Percentiles rank a stretch among this genome's conserved stretches.
Conservation (phyloP, 2,329 filamentous ascomycete genomes). For the Dactylellina drechsleri region DNA sequence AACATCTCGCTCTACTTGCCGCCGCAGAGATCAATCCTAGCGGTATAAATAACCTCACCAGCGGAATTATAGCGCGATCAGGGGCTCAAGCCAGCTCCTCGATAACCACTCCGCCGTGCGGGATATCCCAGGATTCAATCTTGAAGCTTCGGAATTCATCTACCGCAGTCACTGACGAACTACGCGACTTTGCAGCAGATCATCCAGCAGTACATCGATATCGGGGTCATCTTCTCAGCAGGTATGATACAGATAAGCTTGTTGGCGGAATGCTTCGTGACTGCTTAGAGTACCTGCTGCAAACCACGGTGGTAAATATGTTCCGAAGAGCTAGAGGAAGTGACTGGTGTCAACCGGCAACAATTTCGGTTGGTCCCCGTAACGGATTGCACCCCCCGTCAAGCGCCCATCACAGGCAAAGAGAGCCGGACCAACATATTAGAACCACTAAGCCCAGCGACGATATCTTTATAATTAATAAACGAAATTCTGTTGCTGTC, state of each 20-base stretch:
- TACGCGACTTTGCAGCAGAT: constrained; percentile 13
- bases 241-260: constrained; percentile 1
- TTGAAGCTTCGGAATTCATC: constrained; percentile 7
- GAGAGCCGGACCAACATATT: too few relatives aligned
- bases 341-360: background rate
- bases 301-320: background rate
- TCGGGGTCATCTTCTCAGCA: constrained; percentile 21
- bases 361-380: background rate
- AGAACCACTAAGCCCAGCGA: too few relatives aligned
- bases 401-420: too few relatives aligned
- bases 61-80: background rate
- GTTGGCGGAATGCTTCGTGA: constrained; percentile 15
- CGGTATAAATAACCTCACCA: background rate
- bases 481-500: too few relatives aligned
- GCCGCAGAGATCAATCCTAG: background rate
- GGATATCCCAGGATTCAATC: background rate
- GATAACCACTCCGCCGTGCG: background rate
- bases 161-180: background rate
- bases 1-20: constrained; percentile 10
- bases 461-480: too few relatives aligned
- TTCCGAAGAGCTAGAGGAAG: background rate
- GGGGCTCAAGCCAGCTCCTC: too few relatives aligned
- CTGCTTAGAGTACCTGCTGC: constrained; percentile 13
- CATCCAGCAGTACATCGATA: constrained; percentile 20
- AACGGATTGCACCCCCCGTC: too few relatives aligned